Conservation (phyloP, 208 protist species). For the Blastocrithidia nonstop region DNA sequence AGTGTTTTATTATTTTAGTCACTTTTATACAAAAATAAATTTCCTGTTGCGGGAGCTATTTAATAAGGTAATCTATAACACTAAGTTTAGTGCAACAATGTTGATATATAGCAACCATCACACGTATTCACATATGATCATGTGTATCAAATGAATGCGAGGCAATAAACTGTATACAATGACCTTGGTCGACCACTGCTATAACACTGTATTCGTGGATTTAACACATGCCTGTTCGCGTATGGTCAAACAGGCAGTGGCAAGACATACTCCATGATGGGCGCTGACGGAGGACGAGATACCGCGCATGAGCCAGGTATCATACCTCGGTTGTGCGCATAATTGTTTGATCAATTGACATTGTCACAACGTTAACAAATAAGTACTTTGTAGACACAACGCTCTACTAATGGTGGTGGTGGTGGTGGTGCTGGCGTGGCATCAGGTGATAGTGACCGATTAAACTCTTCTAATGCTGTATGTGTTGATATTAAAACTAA, state of each 20-base stretch:
- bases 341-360: conserved; percentile 51
- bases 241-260: conserved; percentile 86
- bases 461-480: not conserved
- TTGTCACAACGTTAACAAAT: conserved; percentile 2
- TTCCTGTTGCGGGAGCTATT: too few relatives aligned
- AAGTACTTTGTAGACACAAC: conserved; percentile 2
- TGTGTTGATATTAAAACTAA: not conserved
- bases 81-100: too few relatives aligned
- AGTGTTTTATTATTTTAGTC: too few relatives aligned
- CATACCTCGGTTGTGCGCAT: conserved; percentile 53
- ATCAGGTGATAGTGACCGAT: not conserved
- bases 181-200: conserved; percentile 79
- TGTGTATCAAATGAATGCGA: conserved; percentile 26
- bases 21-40: too few relatives aligned
- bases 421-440: too few relatives aligned
- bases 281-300: conserved; percentile 35
- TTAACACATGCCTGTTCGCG: conserved; percentile 86
- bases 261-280: conserved; percentile 85
- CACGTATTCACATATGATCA: conserved; percentile 69
- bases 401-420: too few relatives aligned
- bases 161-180: conserved; percentile 73
- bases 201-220: conserved; percentile 67
- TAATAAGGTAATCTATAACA: too few relatives aligned
- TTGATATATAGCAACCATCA: too few relatives aligned
- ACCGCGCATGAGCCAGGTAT: conserved; percentile 57